Conservation (phyloP, 352 stramenopile genomes). For the Phytopythium sindhum region DNA sequence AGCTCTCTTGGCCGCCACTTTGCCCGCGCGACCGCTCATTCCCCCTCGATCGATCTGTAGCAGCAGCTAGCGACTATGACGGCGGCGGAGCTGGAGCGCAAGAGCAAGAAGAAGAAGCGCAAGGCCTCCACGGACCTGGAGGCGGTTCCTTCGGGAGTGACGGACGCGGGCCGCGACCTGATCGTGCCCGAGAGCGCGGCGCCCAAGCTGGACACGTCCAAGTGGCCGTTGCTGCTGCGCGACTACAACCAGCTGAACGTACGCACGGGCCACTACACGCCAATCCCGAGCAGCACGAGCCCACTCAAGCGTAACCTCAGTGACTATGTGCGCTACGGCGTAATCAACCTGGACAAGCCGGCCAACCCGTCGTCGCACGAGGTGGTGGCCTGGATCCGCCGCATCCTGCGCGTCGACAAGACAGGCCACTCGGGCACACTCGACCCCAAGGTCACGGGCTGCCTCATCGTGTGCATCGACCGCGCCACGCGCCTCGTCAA, state of each 20-base stretch:
- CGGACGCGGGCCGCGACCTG: slow-evolving; percentile 49
- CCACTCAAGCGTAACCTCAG: slow-evolving; percentile 96
- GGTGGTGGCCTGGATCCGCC: slow-evolving; percentile 99
- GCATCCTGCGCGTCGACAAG: slow-evolving; percentile 99
- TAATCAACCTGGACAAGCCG: slow-evolving; percentile 99
- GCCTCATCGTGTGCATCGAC: slow-evolving; percentile 99
- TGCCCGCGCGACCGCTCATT: neutral
- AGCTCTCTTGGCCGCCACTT: too few species aligned
- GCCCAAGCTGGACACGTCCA: slow-evolving; percentile 94
- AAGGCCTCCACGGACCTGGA: slow-evolving; percentile 55
- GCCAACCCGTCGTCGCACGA: slow-evolving; percentile 99
- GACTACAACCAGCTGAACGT: slow-evolving; percentile 99
- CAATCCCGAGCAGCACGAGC: slow-evolving; percentile 95
- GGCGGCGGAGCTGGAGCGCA: slow-evolving; percentile 72
- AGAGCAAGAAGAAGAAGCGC: slow-evolving; percentile 88
- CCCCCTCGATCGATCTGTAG: neutral
- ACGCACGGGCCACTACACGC: slow-evolving; percentile 98
- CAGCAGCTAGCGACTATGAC: slow-evolving; percentile 55
- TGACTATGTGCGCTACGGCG: slow-evolving; percentile 98
- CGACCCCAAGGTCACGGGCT: slow-evolving; percentile 99
- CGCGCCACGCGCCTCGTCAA: slow-evolving; percentile 93
- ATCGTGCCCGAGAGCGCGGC: slow-evolving; percentile 78
- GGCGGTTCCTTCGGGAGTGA: neutral
- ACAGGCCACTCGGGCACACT: slow-evolving; percentile 99
- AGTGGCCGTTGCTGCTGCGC: slow-evolving; percentile 99